Percentiles rank a stretch among this genome's conserved stretches.
Evolutionary conservation across 805 yeast species (phyloP).

Genomic region (Myxozyma mucilagina): DNA sequence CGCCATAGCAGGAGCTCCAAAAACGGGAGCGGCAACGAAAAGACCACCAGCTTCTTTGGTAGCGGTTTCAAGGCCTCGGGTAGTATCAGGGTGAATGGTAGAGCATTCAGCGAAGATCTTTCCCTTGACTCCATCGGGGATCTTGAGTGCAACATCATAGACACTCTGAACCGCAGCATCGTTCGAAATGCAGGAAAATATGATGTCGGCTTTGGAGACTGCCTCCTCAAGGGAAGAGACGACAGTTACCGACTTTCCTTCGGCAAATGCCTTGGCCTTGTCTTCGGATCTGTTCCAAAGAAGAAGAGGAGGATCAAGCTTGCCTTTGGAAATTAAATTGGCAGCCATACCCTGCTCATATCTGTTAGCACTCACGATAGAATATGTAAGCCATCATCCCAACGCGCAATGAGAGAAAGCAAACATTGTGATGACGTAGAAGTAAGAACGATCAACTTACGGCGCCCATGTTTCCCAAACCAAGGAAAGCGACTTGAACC

Average conservation of each 20-base stretch:
- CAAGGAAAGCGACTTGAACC: slow-evolving; percentile 29
- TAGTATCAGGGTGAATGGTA: slow-evolving; percentile 38
- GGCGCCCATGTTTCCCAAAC: slow-evolving; percentile 31
- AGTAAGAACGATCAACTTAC: slow-evolving; percentile 5
- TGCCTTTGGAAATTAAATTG: slow-evolving; percentile 28
- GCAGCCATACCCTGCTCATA: slow-evolving; percentile 28
- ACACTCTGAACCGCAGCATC: slow-evolving; percentile 27
- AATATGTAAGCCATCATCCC: background rate
- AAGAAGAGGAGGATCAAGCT: slow-evolving; percentile 26
- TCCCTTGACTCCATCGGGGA: slow-evolving; percentile 30
- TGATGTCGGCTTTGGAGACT: slow-evolving; percentile 28
- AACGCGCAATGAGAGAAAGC: background rate
- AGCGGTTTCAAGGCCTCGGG: slow-evolving; percentile 17
- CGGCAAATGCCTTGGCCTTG: slow-evolving; percentile 20
- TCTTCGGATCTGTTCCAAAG: slow-evolving; percentile 30
- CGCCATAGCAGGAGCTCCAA: slow-evolving; percentile 38
- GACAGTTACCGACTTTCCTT: slow-evolving; percentile 16
- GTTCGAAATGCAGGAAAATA: slow-evolving; percentile 30
- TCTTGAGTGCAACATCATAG: slow-evolving; percentile 21
- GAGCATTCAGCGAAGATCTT: slow-evolving; percentile 36
- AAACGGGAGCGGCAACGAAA: slow-evolving; percentile 37
- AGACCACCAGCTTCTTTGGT: slow-evolving; percentile 29
- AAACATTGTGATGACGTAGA: background rate
- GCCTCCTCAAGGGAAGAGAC: slow-evolving; percentile 27
- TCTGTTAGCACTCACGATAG: background rate